Percentiles rank a stretch among this genome's conserved stretches.
Conservation (phyloP, 23 red algal species). For the Gracilaria domingensis region DNA sequence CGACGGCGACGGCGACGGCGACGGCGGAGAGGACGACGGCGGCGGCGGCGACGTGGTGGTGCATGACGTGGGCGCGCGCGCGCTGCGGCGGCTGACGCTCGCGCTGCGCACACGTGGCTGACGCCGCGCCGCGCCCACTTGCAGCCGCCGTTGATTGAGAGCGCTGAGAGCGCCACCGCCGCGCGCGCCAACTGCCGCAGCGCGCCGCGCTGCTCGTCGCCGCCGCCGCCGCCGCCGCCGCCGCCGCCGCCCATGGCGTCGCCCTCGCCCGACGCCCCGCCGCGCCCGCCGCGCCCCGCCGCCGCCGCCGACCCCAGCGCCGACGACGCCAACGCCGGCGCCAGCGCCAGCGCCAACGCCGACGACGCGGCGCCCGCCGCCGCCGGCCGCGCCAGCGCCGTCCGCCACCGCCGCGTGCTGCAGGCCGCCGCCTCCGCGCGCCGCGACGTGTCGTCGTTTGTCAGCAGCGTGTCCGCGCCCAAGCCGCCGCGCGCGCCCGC, state of each 20-base stretch:
- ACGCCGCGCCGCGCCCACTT: not conserved
- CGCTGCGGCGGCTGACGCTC: not conserved
- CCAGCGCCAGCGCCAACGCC: slow-evolving; percentile 32
- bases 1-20: slow-evolving; percentile 2
- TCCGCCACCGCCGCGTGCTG: slow-evolving; percentile 29
- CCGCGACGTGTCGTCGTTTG: slow-evolving; percentile 30
- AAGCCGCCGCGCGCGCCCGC: slow-evolving; percentile 53
- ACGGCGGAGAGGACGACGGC: not conserved
- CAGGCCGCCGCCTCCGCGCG: slow-evolving; percentile 39
- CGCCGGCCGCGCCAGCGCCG: not conserved
- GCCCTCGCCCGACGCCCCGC: not conserved
- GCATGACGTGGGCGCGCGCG: slow-evolving; percentile 7
- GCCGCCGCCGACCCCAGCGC: slow-evolving; percentile 4
- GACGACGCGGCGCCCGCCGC: too few relatives aligned
- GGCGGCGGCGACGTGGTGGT: not conserved
- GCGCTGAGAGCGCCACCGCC: too few relatives aligned
- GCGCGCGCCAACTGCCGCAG: too few relatives aligned
- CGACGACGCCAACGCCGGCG: not conserved
- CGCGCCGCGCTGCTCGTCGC: not conserved
- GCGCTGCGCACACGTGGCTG: not conserved
- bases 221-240: not conserved
- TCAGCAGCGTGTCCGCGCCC: slow-evolving; percentile 3
- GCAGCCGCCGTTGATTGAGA: not conserved
- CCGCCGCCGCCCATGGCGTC: not conserved
- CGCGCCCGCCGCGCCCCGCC: slow-evolving; percentile 1